Evolutionary conservation across 2,329 filamentous ascomycete genomes (phyloP).

Genomic region (Plectosphaerella cucumerina): DNA sequence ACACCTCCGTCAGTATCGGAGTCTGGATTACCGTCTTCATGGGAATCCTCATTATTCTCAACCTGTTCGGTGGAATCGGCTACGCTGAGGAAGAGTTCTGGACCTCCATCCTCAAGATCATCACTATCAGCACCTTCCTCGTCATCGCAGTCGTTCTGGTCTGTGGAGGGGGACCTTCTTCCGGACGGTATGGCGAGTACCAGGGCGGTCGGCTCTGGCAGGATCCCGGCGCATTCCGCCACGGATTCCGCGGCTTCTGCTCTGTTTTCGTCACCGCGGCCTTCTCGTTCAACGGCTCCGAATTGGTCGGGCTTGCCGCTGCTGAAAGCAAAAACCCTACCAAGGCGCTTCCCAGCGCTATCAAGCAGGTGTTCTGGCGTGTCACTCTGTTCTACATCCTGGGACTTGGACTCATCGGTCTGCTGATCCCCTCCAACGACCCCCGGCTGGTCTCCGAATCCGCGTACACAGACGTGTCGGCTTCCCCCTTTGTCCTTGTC

Average conservation of each 20-base stretch:
- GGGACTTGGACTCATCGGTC: constrained; percentile 47
- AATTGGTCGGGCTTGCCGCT: constrained; percentile 68
- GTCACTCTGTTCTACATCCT: constrained; percentile 53
- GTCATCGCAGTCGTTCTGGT: constrained; percentile 56
- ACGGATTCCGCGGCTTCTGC: constrained; percentile 72
- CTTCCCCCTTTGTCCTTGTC: constrained; percentile 55
- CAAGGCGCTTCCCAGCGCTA: constrained; percentile 71
- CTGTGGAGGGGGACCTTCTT: constrained; percentile 53
- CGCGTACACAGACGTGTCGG: no score
- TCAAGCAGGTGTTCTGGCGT: constrained; percentile 71
- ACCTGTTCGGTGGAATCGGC: constrained; percentile 52
- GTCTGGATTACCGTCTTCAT: constrained; percentile 56
- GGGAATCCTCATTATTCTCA: constrained; percentile 44
- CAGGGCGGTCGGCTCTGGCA: constrained; percentile 47
- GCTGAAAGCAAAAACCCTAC: constrained; percentile 67
- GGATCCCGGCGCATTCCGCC: constrained; percentile 55
- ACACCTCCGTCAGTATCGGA: constrained; percentile 28
- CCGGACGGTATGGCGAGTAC: constrained; percentile 38
- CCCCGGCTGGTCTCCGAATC: constrained; percentile 37
- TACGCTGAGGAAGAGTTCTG: constrained; percentile 58
- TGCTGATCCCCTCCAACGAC: constrained; percentile 43
- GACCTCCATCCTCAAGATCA: constrained; percentile 52
- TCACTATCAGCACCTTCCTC: constrained; percentile 58
- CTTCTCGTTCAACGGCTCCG: constrained; percentile 69
- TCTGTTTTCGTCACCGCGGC: constrained; percentile 69